These are phyloP conservation scores for Cynanchum wilfordii DNA, from an alignment of 257 asterid genomes.

Conservation along the genomic window DNA sequence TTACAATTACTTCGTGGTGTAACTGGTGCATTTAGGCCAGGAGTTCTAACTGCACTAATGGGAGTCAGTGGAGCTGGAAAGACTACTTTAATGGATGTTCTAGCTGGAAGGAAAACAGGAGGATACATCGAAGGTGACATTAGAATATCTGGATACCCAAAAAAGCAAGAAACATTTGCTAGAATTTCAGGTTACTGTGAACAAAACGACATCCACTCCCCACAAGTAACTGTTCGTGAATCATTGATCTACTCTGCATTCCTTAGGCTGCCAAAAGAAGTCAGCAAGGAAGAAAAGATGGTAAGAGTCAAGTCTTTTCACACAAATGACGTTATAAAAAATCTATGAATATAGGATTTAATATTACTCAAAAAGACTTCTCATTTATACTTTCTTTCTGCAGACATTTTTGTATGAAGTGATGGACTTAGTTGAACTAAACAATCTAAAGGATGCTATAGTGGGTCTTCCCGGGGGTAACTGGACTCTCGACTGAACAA, in stretches of 20 bases:
- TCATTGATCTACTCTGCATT: constrained; percentile 59
- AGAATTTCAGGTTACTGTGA: constrained; percentile 70
- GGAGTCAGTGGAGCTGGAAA: constrained; percentile 84
- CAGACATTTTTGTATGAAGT: constrained; percentile 59
- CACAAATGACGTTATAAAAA: neutral
- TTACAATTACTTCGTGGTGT: constrained; percentile 51
- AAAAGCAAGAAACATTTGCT: constrained; percentile 62
- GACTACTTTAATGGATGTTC: constrained; percentile 71
- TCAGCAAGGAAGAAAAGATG: constrained; percentile 43
- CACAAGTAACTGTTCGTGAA: constrained; percentile 60
- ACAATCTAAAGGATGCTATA: constrained; percentile 41
- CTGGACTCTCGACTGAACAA: constrained; percentile 61
- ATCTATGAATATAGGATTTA: neutral
- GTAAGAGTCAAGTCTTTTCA: constrained; percentile 20
- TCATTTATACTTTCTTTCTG: neutral
- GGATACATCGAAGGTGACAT: constrained; percentile 63
- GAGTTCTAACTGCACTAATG: constrained; percentile 66
- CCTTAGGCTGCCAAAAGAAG: constrained; percentile 51
- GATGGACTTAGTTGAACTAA: constrained; percentile 57
- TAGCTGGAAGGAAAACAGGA: constrained; percentile 59
- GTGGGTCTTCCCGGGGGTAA: constrained; percentile 64
- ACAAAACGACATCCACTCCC: constrained; percentile 64
- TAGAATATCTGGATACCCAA: constrained; percentile 60
- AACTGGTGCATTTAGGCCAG: constrained; percentile 68
- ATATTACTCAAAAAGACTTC: neutral